Evolutionary conservation across 768 basidiomycete genomes (phyloP), one percentile per base, ranked within the genome.

Genomic region (Rhodotorula sphaerocarpa): DNA sequence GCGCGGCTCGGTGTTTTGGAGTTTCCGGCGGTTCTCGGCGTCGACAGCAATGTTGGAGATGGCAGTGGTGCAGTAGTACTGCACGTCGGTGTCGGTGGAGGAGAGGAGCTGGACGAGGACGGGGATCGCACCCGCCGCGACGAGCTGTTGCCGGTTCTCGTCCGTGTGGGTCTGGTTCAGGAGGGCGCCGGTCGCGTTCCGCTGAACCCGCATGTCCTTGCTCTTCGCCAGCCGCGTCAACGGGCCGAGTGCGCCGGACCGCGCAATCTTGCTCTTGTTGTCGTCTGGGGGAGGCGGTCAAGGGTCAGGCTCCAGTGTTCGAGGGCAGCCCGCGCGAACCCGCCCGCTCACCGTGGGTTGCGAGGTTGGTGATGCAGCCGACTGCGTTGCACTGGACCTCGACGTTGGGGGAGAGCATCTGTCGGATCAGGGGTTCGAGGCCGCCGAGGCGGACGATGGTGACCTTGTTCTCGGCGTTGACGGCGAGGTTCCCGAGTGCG

Each of bases 331-430:
- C 31, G 46, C n/a, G n/a, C n/a, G n/a, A n/a, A n/a, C n/a, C n/a
- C n/a, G n/a, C n/a, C n/a, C n/a, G 75, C 83, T 57, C 61, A 93
- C 92, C 93, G 77, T 97, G 93, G 2, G 93, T 99, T 20, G 95
- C 95, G 47, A 99, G 81, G 75, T 99, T 99, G 23, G 95, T 99
- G 54, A 99, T 90, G 74, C 95, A 99, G 39, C 95, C 95, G 30
- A 99, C 95, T 33, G 95, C 95, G 74, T 99, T 99, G 79, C 95
- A 99, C 76, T 97, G 95, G 3, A 99, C 95, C 75, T 99, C 95
- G 45, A 97, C 93, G 73, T 97, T 99, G 3, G 92, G 91, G 70
- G 88, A 90, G 57, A 96, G 84, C 95, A 99, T 99, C 76, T 99
- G 95, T 59, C 92, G 85, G 71, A 99, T 97, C 70, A 99, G 81